phyloP scores from a whole-genome alignment of 164 flowering plant species.

The Sextonia rubra region DNA sequence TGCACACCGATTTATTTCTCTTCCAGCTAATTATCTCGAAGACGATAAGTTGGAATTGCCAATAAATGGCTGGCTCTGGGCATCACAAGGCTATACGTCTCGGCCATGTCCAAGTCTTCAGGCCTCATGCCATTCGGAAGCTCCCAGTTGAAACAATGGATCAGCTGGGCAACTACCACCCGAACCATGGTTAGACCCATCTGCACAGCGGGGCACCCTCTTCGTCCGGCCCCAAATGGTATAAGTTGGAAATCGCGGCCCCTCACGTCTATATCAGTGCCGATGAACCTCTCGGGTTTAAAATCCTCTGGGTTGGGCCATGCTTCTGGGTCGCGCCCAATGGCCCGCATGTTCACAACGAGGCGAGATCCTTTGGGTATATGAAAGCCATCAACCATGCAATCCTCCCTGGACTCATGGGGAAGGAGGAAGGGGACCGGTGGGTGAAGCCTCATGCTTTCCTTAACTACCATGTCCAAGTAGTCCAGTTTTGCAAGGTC shows the following conservation, averaged over 20 bases:
- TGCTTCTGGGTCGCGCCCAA: conserved; percentile 19
- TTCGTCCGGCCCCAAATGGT: conserved; percentile 18
- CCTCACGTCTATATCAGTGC: background rate
- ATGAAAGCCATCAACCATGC: conserved; percentile 13
- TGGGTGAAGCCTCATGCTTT: conserved; percentile 27
- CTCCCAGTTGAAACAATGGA: conserved; percentile 20
- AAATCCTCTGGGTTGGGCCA: conserved; percentile 23
- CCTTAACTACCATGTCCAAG: conserved; percentile 28
- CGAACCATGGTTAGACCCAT: conserved; percentile 10
- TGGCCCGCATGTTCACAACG: conserved; percentile 22
- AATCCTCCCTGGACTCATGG: conserved; percentile 20
- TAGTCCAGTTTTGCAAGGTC: conserved; percentile 10
- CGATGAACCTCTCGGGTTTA: conserved; percentile 13
- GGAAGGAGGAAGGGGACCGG: conserved; percentile 24
- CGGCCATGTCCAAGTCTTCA: conserved; percentile 11
- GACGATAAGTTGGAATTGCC: conserved; percentile 15
- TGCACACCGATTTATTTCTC: too few species aligned
- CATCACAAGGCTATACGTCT: conserved; percentile 10
- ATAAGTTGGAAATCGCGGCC: conserved; percentile 10
- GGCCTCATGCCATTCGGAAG: conserved; percentile 14
- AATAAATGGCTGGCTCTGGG: conserved; percentile 6
- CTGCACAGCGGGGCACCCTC: conserved; percentile 11
- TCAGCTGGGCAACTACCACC: conserved; percentile 11
- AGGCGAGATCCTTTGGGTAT: conserved; percentile 22
- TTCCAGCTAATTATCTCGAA: background rate